Evolutionary conservation across 225 moss, liverwort and hornwort species (phyloP).

Genomic region (Bryum argenteum): DNA sequence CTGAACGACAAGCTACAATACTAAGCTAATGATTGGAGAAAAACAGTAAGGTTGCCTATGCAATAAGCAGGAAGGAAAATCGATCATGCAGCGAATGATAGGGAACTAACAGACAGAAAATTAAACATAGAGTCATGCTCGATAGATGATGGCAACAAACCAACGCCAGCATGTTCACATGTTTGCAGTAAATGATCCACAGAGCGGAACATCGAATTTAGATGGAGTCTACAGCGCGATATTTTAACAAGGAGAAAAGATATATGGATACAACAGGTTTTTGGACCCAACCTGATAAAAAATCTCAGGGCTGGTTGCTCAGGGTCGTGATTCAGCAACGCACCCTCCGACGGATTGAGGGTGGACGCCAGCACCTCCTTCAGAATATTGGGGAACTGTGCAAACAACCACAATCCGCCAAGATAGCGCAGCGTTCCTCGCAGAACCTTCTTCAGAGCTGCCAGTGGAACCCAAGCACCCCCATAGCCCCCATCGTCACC

Average conservation of each 20-base stretch:
- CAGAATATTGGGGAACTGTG: conserved; percentile 88
- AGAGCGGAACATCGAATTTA: conserved; percentile 6
- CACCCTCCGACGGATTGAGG: conserved; percentile 70
- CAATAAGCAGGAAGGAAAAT: background rate
- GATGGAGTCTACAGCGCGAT: background rate
- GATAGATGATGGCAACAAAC: conserved; percentile 7
- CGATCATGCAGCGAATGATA: background rate
- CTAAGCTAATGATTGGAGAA: background rate
- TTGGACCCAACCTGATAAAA: conserved; percentile 73
- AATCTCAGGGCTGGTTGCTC: conserved; percentile 94
- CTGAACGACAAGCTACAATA: background rate
- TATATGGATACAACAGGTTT: background rate
- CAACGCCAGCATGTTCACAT: background rate
- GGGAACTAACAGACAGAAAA: background rate
- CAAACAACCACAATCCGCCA: conserved; percentile 95
- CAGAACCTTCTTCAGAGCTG: conserved; percentile 92
- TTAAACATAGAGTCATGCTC: background rate
- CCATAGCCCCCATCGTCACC: conserved; percentile 98
- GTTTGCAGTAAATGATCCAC: conserved; percentile 3
- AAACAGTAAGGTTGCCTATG: conserved; percentile 1
- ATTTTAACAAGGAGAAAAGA: background rate
- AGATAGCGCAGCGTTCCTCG: conserved; percentile 82
- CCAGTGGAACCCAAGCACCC: conserved; percentile 97
- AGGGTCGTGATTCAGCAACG: conserved; percentile 87
- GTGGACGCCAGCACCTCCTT: conserved; percentile 80